Base-by-base conservation (phyloP, 768 basidiomycete species). In the Lentinus tigrinus region DNA sequence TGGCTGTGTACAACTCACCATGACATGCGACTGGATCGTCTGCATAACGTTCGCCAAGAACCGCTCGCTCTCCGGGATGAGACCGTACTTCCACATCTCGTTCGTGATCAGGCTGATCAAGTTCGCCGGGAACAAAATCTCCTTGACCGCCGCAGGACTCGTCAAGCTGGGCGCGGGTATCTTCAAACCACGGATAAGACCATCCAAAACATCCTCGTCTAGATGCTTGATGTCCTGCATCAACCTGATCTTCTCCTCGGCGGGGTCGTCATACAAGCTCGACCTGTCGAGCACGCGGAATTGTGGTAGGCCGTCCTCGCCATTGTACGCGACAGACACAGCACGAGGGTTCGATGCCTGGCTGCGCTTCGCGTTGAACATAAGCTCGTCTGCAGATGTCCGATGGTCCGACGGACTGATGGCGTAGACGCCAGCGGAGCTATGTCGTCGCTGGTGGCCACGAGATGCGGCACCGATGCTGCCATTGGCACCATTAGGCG, bases 41-140 rank as follows among this genome's bases (percentile, higher is more conserved):
- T 98, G 95, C 96, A 98, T 98, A 55, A 98, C 92, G 70, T 96
- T 98, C 36, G 97, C 97, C 57, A 99, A 78, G 84, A 99, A 98
- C 47, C 95, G 82, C 73, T 98, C 97, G 75, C 94, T 96, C 74
- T 99, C 97, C 16, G 87, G 81, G 64, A 98, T 98, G 63, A 99
- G 84, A 48, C 95, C 94, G 67, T 96, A 95, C 74, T 97, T 98
- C 97, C 97, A 98, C 97, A 99, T 99, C 74, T 98, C 97, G 73
- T 99, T 99, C n/a, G 95, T 96, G 63, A 97, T 88, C 47, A 98
- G 77, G 70, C 91, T 93, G 74, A 99, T 98, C 58, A 99, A 84
- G 72, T 98, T 98, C 24, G 97, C 95, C 11, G 97, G 97, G 87
- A 99, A 99, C 40, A 99, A 81, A 53, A 99, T 95, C 72, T 99